Base-by-base conservation (phyloP, 768 basidiomycete genomes). In the Boletales sp. region DNA sequence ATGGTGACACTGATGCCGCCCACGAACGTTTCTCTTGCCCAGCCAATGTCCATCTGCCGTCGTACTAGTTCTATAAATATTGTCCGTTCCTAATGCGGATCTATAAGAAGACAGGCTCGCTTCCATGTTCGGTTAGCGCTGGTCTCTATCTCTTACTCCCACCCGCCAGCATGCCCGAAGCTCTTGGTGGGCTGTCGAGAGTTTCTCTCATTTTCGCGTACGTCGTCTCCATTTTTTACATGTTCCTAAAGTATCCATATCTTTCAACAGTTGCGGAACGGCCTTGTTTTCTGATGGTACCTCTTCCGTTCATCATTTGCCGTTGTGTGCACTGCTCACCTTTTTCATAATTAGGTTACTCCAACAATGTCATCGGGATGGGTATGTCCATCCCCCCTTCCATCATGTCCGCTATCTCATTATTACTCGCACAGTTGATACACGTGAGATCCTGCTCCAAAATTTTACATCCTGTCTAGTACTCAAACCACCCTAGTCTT, bases 151-250 rank as follows among this genome's bases (percentile, higher is more conserved):
- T 28, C 36, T 53, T 35, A 33, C 19, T 48, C 35, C 35, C 48
- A 17, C 34, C 47, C 30, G 19, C 38, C 49, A 57, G 15, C 41
- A 62, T 65, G 62, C 18, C 61, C n/a, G 50, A 58, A 40, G 19
- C 46, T 18, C 25, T 9, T 15, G 39, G 48, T 15, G 58, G 60
- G 18, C 63, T 80, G 13, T 70, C 68, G 57, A 78, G 82, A 54
- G 82, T 92, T 53, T 88, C 87, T 45, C 82, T 92, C 64, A 88
- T 92, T 62, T 92, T 92, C 63, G 89, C 89, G 89, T 90, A 57
- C 43, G 84, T 54, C 8, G 34, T 41, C 12, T 37, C 15, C 10
- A 28, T 39, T 14, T 39, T 39, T 10, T 19, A 4, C 18, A 28
- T 2, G 2, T 46, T 17, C 18, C 25, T 35, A 37, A 37, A 42